Evolutionary conservation across 495 filamentous ascomycete genomes (phyloP), one percentile per base, ranked within the genome.

Genomic region (Pseudomonodictys pantanalensis): DNA sequence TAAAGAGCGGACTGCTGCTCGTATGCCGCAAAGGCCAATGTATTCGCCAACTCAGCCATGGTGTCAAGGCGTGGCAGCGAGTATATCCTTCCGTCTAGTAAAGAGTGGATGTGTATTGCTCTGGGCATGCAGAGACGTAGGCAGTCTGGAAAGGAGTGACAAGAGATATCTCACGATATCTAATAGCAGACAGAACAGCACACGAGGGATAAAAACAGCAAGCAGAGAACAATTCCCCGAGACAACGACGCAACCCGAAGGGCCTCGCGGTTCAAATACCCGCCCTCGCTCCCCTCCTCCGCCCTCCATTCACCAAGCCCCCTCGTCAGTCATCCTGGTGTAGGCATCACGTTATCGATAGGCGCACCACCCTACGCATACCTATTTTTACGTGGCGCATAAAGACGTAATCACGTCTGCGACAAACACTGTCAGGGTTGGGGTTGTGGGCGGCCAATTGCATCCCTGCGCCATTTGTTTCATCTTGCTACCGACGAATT

Each of bases 31-130:
- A 30, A 24, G 6, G 52, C 52, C n/a, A 45, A 25, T 6, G 23
- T 20, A 24, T 44, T 55, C 12, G 52, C 52, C 26, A 45, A 15
- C 45, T 55, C 52, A 29, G 41, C 52, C 52, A 55, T 55, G 1
- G 29, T 33, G 23, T 41, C 12, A 15, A 15, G 3, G 7, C 20
- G 15, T 3, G 12, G 38, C 15, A 41, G 38, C 38, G 38, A 41
- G 38, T 41, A 41, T 41, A 41, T 15, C 32, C 3, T 41, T 41
- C 38, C 3, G 38, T 41, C 38, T 5, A 41, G 38, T 15, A 41
- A 41, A 18, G 38, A 41, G 12, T 41, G 38, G 38, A 41, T 15
- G 38, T 41, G 38, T 41, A 41, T 15, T 4, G 38, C 38, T 15
- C 20, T 41, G 3, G 38, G 38, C 38, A 15, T 41, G 20, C 38